A percentile compares a stretch with the other conserved stretches of the same genome.
phyloP scores from a whole-genome alignment of 208 protist genomes.

The Crithidia bombi region DNA sequence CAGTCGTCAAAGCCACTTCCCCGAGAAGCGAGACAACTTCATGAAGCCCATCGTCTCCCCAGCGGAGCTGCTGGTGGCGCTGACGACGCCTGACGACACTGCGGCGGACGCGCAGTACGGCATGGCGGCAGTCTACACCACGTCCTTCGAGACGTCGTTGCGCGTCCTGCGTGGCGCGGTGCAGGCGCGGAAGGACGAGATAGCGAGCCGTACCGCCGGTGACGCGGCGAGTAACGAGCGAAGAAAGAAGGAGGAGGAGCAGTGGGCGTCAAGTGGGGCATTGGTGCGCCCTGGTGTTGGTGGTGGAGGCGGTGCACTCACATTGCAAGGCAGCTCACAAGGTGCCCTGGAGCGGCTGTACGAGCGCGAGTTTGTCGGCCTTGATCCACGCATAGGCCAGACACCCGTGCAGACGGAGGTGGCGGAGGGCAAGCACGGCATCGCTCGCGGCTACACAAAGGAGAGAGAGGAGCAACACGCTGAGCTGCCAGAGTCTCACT shows the following conservation, averaged over 20 bases:
- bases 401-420: constrained; percentile 79
- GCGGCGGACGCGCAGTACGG: constrained; percentile 48
- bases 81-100: constrained; percentile 41
- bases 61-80: constrained; percentile 81
- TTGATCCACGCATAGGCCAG: constrained; percentile 73
- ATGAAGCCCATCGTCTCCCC: constrained; percentile 91
- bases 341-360: constrained; percentile 70
- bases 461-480: constrained; percentile 41
- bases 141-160: constrained; percentile 58
- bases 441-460: constrained; percentile 77
- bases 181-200: neutral
- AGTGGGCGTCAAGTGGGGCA: constrained; percentile 18
- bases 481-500: neutral
- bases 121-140: constrained; percentile 63
- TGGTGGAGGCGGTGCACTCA: constrained; percentile 27
- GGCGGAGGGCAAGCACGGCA: constrained; percentile 74
- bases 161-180: constrained; percentile 27
- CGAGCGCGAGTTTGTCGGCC: constrained; percentile 75
- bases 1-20: constrained; percentile 77
- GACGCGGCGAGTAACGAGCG: neutral
- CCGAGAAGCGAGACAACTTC: constrained; percentile 73
- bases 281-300: constrained; percentile 30
- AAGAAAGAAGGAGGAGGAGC: constrained; percentile 12
- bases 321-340: constrained; percentile 23
- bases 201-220: neutral